phyloP scores from a whole-genome alignment of 805 yeast species.

The Sugiyamaella boreocaroliniensis region DNA sequence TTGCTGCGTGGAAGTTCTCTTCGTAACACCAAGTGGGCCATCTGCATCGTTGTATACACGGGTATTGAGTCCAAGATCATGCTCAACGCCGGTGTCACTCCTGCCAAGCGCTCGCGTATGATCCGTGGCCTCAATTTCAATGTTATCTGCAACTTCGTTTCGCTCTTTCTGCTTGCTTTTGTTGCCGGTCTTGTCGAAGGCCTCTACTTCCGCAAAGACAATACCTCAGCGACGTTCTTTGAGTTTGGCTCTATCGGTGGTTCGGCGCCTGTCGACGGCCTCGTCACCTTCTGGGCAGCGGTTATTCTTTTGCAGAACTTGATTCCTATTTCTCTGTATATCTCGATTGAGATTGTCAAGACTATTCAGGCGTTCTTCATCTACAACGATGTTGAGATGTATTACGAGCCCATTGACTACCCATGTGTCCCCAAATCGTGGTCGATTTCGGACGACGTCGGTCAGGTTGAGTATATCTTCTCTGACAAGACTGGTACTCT shows the following conservation, averaged over 20 bases:
- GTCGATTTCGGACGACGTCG: constrained; percentile 78
- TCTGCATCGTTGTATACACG: constrained; percentile 69
- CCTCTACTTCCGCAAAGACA: constrained; percentile 41
- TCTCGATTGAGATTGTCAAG: constrained; percentile 72
- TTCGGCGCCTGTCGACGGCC: constrained; percentile 56
- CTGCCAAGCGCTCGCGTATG: constrained; percentile 61
- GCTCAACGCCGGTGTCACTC: constrained; percentile 73
- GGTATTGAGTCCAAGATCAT: constrained; percentile 72
- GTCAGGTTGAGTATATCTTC: constrained; percentile 75
- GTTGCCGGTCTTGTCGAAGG: constrained; percentile 69
- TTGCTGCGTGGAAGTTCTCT: constrained; percentile 66
- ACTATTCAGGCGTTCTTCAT: constrained; percentile 72
- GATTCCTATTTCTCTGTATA: constrained; percentile 74
- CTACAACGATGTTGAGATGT: constrained; percentile 62
- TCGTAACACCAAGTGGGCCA: constrained; percentile 69
- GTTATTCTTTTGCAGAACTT: constrained; percentile 67
- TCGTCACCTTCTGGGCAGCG: constrained; percentile 63
- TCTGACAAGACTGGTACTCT: constrained; percentile 82
- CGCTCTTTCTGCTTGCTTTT: constrained; percentile 60
- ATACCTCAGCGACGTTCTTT: constrained; percentile 46
- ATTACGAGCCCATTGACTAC: constrained; percentile 59
- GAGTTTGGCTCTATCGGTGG: constrained; percentile 58
- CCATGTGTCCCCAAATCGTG: constrained; percentile 78
- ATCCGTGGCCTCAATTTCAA: constrained; percentile 60
- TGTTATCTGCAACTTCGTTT: constrained; percentile 54